Conservation (phyloP, 495 filamentous ascomycete species). For the Oleoguttula mirabilis region DNA sequence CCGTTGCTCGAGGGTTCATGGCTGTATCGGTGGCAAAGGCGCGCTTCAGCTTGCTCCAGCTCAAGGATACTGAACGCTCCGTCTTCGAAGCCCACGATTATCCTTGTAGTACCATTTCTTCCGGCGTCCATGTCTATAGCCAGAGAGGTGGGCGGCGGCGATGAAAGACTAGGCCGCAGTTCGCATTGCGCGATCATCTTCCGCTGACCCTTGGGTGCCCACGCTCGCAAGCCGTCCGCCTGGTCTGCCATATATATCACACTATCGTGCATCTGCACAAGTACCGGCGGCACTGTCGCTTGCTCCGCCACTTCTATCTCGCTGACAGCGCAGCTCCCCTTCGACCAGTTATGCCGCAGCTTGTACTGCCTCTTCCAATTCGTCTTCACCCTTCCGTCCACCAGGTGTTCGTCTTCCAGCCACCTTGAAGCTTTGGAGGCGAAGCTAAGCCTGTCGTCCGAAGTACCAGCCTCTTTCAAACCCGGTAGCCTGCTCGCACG, state of each 20-base stretch:
- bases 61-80: conserved; percentile 62
- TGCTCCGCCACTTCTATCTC: conserved; percentile 55
- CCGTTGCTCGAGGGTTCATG: conserved; percentile 46
- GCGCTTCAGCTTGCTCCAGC: conserved; percentile 35
- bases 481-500: conserved; percentile 66
- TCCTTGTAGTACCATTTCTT: conserved; percentile 28
- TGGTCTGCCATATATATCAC: conserved; percentile 69
- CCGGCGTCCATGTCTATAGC: conserved; percentile 38
- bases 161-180: too few species aligned
- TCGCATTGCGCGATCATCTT: conserved; percentile 43
- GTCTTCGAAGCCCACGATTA: conserved; percentile 65
- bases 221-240: conserved; percentile 57
- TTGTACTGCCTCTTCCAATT: conserved; percentile 90
- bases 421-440: conserved; percentile 66
- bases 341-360: conserved; percentile 83
- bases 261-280: conserved; percentile 62
- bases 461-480: conserved; percentile 36
- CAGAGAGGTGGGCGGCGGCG: conserved; percentile 51
- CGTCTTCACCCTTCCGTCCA: conserved; percentile 39
- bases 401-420: conserved; percentile 60
- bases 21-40: conserved; percentile 39
- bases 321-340: conserved; percentile 66
- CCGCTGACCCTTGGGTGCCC: conserved; percentile 53
- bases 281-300: conserved; percentile 42
- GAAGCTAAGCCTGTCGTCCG: conserved; percentile 42